Base-by-base conservation (phyloP, 352 stramenopile genomes). In the Phytopythium boreale region DNA sequence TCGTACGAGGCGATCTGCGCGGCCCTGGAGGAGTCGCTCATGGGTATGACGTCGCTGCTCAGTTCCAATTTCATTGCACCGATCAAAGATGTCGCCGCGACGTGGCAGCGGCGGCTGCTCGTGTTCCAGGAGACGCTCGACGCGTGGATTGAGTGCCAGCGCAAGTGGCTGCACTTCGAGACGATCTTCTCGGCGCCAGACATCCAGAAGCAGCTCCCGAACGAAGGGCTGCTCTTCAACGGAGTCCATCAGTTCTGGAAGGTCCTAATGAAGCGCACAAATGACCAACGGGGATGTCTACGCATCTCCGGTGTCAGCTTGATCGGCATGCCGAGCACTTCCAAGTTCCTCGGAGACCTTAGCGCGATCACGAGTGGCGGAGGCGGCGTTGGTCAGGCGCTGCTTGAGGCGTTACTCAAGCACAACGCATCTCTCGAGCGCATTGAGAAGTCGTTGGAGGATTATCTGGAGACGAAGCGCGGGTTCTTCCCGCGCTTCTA, bases 31-130 rank as follows among this genome's bases (percentile, higher is more conserved):
- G 93, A 98, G 61, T 96, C 89, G 0, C 76, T 97, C 14, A 86
- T 98, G 9, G 96, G 72, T 17, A 88, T 97, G 68, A 96, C 93
- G 8, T 86, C 90, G 9, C 76, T 98, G 9, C 58, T 98, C n/a
- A 90, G 81, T 53, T 97, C 89, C 22, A 91, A 95, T 56, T 97
- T 95, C 59, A 72, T 97, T 19, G 66, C 72, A 4, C 88, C 87
- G 17, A 94, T 97, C 60, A 82, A 90, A 31, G 85, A 90, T 11
- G 61, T 74, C 14, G 92, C 80, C 8, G 56, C 67, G 1, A 80
- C 71, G n/a, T 95, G 86, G 84, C 83, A 95, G 12, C 77, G 78
- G 15, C 68, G 82, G 0, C 60, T 97, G 6, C 69, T 86, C 17
- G 39, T 88, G 17, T 91, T 96, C 24, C 88, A 96, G 75, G 85